These are phyloP conservation scores for Komagataella pseudopastoris DNA, from an alignment of 805 yeast genomes.

Conservation along the genomic window DNA sequence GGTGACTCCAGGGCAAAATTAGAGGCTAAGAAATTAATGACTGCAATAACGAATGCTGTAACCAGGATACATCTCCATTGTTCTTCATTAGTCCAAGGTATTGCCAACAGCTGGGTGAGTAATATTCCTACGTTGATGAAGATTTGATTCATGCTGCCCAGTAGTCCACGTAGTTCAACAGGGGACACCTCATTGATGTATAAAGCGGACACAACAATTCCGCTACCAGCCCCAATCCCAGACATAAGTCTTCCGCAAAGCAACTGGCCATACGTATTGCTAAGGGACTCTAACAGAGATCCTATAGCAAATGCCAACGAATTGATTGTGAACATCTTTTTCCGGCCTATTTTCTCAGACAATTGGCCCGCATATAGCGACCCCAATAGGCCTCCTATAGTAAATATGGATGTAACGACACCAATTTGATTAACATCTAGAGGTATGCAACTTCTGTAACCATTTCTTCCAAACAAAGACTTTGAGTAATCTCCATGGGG, in stretches of 20 bases:
- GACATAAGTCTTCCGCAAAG: conserved; percentile 60
- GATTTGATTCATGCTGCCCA: conserved; percentile 87
- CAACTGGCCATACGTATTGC: conserved; percentile 29
- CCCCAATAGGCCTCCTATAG: conserved; percentile 75
- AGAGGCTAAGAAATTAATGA: conserved; percentile 28
- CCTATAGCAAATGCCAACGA: conserved; percentile 44
- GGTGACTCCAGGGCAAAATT: conserved; percentile 59
- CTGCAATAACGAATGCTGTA: conserved; percentile 44
- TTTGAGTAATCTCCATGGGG: conserved; percentile 14
- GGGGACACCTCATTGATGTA: conserved; percentile 77
- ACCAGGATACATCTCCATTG: conserved; percentile 66
- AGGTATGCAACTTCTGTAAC: conserved; percentile 31
- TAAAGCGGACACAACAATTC: conserved; percentile 76
- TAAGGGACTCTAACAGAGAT: conserved; percentile 40
- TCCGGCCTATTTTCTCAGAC: conserved; percentile 58
- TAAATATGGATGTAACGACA: conserved; percentile 60
- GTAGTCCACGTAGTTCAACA: conserved; percentile 45
- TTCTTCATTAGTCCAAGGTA: conserved; percentile 46
- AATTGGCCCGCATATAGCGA: conserved; percentile 55
- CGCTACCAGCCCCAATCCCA: conserved; percentile 81
- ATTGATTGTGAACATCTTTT: conserved; percentile 35
- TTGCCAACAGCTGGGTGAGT: conserved; percentile 63
- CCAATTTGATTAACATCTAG: conserved; percentile 51
- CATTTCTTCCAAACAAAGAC: conserved; percentile 26
- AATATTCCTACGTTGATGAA: conserved; percentile 78